Percentiles rank a stretch among this genome's conserved stretches.
Conservation (phyloP, 805 yeast species). For the Myxozyma vanderwaltii region DNA sequence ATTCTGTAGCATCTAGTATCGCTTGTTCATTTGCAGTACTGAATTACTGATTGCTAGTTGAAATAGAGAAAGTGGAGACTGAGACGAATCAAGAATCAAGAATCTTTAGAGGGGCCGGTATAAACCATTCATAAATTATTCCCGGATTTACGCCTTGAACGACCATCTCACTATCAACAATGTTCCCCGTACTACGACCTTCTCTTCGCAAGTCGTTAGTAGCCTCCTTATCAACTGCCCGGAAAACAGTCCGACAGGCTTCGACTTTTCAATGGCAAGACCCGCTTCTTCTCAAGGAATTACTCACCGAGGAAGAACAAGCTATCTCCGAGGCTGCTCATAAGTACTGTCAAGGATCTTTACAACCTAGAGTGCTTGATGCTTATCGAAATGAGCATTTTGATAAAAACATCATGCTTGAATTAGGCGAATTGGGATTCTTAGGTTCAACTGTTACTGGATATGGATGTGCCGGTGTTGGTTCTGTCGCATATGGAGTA, state of each 20-base stretch:
- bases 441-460: conserved; percentile 49
- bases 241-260: neutral
- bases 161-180: neutral
- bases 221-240: neutral
- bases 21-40: too few relatives aligned
- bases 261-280: conserved; percentile 45
- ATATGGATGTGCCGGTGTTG: conserved; percentile 50
- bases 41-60: too few relatives aligned
- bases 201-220: neutral
- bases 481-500: conserved; percentile 48
- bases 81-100: too few relatives aligned
- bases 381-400: conserved; percentile 47
- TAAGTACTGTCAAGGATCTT: conserved; percentile 44
- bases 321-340: conserved; percentile 45
- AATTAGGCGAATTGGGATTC: conserved; percentile 48
- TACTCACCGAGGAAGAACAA: conserved; percentile 46
- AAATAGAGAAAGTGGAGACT: too few relatives aligned
- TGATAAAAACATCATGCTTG: conserved; percentile 43
- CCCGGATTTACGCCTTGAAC: neutral
- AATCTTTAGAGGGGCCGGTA: too few relatives aligned
- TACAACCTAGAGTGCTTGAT: conserved; percentile 47
- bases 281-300: conserved; percentile 42
- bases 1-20: too few relatives aligned
- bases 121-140: neutral
- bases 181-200: neutral